Evolutionary conservation across 108 stramenopile genomes (phyloP), one percentile per base, ranked within the genome.

Genomic region (Fragilariopsis cylindrus): DNA sequence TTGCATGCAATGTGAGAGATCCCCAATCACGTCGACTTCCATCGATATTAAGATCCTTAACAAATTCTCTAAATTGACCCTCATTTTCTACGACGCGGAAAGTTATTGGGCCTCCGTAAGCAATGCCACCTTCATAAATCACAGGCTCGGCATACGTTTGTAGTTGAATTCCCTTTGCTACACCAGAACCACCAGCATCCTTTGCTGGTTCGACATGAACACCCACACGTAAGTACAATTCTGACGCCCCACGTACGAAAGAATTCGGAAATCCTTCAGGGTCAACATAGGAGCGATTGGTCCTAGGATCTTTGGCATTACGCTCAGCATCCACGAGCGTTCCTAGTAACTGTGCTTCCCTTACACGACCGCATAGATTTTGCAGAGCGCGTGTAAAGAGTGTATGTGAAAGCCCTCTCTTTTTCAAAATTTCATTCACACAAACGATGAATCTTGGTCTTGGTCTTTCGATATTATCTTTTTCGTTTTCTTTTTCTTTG

Each of bases 231-330:
- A 92, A 65, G 66, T 92, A 92, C n/a, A 92, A 70, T 41, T 82
- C 77, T 18, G 88, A 87, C 11, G 89, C 74, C 16, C 91, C 94
- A 50, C 88, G 78, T 3, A 95, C 90, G 72, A 81, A 95, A 6
- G 90, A 91, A 78, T 95, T 95, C 2, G 94, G 94, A 70, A 92
- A 95, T n/a, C 91, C 91, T 72, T 92, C 94, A 15, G 91, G 90
- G 15, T 87, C 82, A 41, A 90, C 87, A 49, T 87, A 78, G 19
- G 83, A 79, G 30, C 81, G 60, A n/a, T 79, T 57, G 5, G 80
- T 82, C n/a, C 85, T 55, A 19, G 82, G 80, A 53, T 90, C 85
- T 16, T 57, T 65, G 18, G 87, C 76, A 7, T 87, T 75, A 52
- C 88, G 82, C 70, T 85, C 90, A 46, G 91, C 89, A 69, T 95